Base-by-base conservation (phyloP, 2,329 filamentous ascomycete species). In the Pseudogymnoascus verrucosus region DNA sequence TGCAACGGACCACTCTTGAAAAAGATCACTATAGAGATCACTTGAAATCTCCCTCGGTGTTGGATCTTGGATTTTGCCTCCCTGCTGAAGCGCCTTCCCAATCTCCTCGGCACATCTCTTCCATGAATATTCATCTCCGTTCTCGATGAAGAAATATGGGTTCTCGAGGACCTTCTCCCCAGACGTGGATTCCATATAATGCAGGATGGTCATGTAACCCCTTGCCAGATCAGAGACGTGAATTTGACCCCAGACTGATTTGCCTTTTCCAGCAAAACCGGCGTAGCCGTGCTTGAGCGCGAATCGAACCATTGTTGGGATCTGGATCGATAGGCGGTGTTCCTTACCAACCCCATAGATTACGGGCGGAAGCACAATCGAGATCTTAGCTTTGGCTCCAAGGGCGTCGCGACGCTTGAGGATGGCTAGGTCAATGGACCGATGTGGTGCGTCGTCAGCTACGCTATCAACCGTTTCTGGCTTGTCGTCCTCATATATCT, bases 81-180 rank as follows among this genome's bases (percentile, higher is more conserved):
- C 72, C 61, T 70, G 64, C 47, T 77, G 68, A 21, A 81, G 69
- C 4, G 68, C 70, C 40, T 71, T 64, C 1, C 76, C 78, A 64
- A 80, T 76, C 1, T 71, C 67, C 3, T 65, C 67, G 0, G 77
- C 77, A 10, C 75, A 70, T 6, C 78, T 75, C n/a, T 68, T 68
- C 79, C 78, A 81, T 23, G 76, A 76, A 11, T 74, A 72, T 66
- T 81, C 79, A 6, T 73, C 60, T 21, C 77, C 77, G 23, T 76
- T 73, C 68, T 82, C 79, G 69, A 74, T 78, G 71, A 82, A 82
- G 68, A 77, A 81, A 68, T 82, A 82, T 0, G 78, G 79, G 65
- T 81, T 80, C 28, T 74, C 65, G 1, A 77, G 67, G 1, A 76
- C 65, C 5, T 75, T 69, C 6, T 67, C 64, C 0, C 73, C 64